Evolutionary conservation across 768 basidiomycete genomes (phyloP), one percentile per base, ranked within the genome.

Genomic region (Xerocomellus dryophilus): DNA sequence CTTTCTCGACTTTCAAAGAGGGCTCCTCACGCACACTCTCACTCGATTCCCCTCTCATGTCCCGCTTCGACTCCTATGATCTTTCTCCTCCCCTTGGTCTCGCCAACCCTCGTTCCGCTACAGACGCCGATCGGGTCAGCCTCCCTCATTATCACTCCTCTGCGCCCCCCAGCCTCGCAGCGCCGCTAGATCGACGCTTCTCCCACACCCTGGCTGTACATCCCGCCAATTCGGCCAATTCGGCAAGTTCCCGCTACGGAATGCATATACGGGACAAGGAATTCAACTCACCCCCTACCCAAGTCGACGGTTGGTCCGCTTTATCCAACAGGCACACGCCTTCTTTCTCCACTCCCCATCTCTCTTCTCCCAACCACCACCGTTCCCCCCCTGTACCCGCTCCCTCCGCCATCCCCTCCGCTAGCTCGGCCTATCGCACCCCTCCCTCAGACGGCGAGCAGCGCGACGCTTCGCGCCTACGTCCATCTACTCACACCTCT

Each of bases 341-440:
- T 41, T 60, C 61, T 47, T 63, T 61, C 47, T 43, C 59, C 47
- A 41, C 68, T 32, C 56, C 57, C 5, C 65, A 58, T 55, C 49
- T 66, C 50, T 68, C 73, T 66, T 75, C 77, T 71, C 71, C 77
- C 66, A 77, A 77, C 69, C 76, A 76, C 73, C 74, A 76, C 68
- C 61, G 69, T 47, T 73, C 74, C 57, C 70, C 75, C 53, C 71
- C 73, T 52, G 67, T 54, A 41, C 60, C 42, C 32, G 51, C 51
- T 29, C 61, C 66, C 21, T 53, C 69, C 62, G 61, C 71, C 58
- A 32, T 43, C 48, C 51, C 53, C 31, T 21, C 64, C n/a, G 47
- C 62, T 10, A 54, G 46, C 47, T 23, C 61, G 39, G 40, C 54
- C 51, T 56, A 63, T 57, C 63, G 58, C 39, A 61, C 5, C 39